Percentiles rank a stretch among this genome's conserved stretches.
phyloP scores from a whole-genome alignment of 2,329 filamentous ascomycete species.

The Exophiala sp. region DNA sequence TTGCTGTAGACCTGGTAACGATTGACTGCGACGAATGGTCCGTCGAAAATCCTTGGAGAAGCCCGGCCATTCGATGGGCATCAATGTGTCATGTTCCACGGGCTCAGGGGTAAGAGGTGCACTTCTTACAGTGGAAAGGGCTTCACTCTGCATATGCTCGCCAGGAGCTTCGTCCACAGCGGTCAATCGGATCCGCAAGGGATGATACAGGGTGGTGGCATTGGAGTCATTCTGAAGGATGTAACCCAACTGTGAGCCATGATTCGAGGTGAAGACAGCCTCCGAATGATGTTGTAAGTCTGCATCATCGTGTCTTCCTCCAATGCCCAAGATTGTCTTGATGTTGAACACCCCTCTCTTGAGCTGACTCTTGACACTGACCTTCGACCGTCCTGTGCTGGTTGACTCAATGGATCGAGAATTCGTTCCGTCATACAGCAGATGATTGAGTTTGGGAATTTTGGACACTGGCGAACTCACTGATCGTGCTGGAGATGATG shows the following conservation, averaged over 20 bases:
- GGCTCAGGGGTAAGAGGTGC: neutral
- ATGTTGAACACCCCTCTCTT: conserved; percentile 20
- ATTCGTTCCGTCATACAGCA: conserved; percentile 22
- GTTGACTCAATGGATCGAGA: conserved; percentile 23
- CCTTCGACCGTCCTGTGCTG: conserved; percentile 17
- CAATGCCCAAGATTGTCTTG: conserved; percentile 17
- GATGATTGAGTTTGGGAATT: conserved; percentile 13
- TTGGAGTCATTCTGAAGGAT: conserved; percentile 16
- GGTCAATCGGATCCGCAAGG: conserved; percentile 16
- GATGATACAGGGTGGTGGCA: conserved; percentile 14
- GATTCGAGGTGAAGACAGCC: conserved; percentile 2
- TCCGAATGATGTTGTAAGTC: conserved; percentile 10
- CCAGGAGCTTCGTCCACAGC: conserved; percentile 8
- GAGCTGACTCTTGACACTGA: conserved; percentile 19
- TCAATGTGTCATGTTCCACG: conserved; percentile 1
- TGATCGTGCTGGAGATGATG: neutral
- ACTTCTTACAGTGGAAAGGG: conserved; percentile 1
- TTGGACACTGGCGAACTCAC: conserved; percentile 11
- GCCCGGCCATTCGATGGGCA: neutral
- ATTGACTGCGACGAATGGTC: conserved; percentile 12
- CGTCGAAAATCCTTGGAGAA: neutral
- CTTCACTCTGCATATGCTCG: neutral
- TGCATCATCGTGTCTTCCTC: conserved; percentile 7
- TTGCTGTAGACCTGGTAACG: conserved; percentile 17
- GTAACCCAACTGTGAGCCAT: conserved; percentile 1